Evolutionary conservation across 2,329 filamentous ascomycete species (phyloP), one percentile per base, ranked within the genome.

Genomic region (Aspergillus floridensis): DNA sequence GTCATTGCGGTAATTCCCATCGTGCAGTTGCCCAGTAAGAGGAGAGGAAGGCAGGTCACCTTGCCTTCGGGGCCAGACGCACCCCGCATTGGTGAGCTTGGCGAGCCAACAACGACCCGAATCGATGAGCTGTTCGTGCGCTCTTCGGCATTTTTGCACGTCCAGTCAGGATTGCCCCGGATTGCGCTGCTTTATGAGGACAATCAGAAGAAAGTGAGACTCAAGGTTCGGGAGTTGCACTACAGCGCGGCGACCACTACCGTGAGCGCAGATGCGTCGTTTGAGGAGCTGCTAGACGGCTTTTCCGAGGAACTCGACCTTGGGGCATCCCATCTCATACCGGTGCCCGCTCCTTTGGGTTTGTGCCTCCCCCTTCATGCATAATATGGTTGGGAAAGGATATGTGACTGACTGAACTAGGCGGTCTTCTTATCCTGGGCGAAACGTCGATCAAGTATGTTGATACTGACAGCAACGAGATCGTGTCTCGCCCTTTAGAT

Each of bases 361-460:
- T 69, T 52, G 76, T 69, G 22, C 3, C 29, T 16, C 26, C 21
- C 32, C 35, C 38, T 55, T 31, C 7, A 16, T 44, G 11, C 10
- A 7, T 14, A 5, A 6, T 41, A 31, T 19, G n/a, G 24, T 22
- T 55, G 8, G 52, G 11, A 7, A 29, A 14, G 21, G 8, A 1
- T 11, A 0, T 16, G 16, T 49, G 81, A 86, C 65, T 80, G 84
- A 32, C 31, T 82, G 84, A 7, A 6, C 14, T 86, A 49, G 89
- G 89, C 14, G 91, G 91, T 5, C 75, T 93, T 4, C 80, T 95
- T 47, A 84, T 93, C 2, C 82, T 93, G 7, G 90, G 90, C 21
- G 90, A 93, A 76, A 96, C 91, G 0, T 87, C 88, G 2, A 84
- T 99, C 59, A 86, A 88, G 8, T 98, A 98, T 72, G 88, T 95